Conservation (phyloP, 768 basidiomycete genomes). For the Phaeolepiota aurea region DNA sequence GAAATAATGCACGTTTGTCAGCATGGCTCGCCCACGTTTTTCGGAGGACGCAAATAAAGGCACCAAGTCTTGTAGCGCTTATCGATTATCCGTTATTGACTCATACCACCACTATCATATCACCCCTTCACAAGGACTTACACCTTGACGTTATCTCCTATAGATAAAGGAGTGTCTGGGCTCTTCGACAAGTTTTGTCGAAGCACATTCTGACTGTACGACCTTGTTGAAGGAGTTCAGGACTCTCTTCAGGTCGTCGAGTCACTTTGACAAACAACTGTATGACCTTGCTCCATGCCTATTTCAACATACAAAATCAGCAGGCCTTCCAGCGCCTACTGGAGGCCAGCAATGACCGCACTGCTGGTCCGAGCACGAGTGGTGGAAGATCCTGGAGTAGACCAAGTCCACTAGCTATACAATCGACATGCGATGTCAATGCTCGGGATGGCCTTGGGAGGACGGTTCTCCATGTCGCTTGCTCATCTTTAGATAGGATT, state of each 20-base stretch:
- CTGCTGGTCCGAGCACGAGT: slow-evolving; percentile 31
- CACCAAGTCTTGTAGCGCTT: too few species aligned
- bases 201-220: slow-evolving; percentile 1
- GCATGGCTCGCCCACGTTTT: not conserved
- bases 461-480: slow-evolving; percentile 79
- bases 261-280: slow-evolving; percentile 28
- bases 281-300: slow-evolving; percentile 79
- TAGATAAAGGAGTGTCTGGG: too few species aligned
- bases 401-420: slow-evolving; percentile 27
- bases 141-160: too few species aligned
- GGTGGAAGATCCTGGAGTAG: slow-evolving; percentile 52
- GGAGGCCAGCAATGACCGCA: slow-evolving; percentile 35
- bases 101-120: too few species aligned
- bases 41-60: too few species aligned
- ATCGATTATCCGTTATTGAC: too few species aligned
- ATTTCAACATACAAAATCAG: slow-evolving; percentile 62
- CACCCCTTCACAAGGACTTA: too few species aligned
- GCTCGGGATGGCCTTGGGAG: slow-evolving; percentile 63
- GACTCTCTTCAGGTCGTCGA: slow-evolving; percentile 28
- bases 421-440: slow-evolving; percentile 50
- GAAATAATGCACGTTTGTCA: not conserved
- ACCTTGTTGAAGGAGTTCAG: slow-evolving; percentile 14
- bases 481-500: slow-evolving; percentile 54
- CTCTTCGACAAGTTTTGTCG: not conserved
- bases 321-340: slow-evolving; percentile 73